Evolutionary conservation across 805 yeast genomes (phyloP).

Genomic region (Ogataea polymorpha): DNA sequence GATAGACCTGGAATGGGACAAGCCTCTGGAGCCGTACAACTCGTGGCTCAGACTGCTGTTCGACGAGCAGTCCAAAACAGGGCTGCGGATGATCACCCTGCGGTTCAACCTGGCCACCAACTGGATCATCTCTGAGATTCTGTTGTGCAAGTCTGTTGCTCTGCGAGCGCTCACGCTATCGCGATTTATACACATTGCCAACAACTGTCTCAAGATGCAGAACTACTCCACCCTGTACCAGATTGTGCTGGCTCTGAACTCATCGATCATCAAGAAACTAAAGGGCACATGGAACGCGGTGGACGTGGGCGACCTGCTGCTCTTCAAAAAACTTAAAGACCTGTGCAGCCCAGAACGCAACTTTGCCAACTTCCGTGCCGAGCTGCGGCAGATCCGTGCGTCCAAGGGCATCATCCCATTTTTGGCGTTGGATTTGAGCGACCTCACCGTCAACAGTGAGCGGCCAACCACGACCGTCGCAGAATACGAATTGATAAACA

Average conservation of each 20-base stretch:
- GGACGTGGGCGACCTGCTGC: conserved; percentile 66
- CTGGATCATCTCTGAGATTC: conserved; percentile 88
- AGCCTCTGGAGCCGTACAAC: conserved; percentile 60
- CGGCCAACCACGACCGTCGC: conserved; percentile 44
- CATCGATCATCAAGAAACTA: conserved; percentile 57
- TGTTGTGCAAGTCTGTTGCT: conserved; percentile 58
- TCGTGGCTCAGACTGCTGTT: conserved; percentile 82
- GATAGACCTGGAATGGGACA: conserved; percentile 71
- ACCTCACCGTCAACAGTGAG: conserved; percentile 71
- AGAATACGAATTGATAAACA: conserved; percentile 56
- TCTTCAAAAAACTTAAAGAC: conserved; percentile 64
- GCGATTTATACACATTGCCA: conserved; percentile 84
- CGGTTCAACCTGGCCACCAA: conserved; percentile 86
- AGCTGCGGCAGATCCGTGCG: conserved; percentile 53
- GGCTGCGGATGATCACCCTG: conserved; percentile 77
- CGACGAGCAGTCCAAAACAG: conserved; percentile 46
- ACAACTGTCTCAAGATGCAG: conserved; percentile 65
- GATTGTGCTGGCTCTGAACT: conserved; percentile 73
- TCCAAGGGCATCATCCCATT: conserved; percentile 85
- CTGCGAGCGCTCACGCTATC: conserved; percentile 71
- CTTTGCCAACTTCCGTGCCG: conserved; percentile 63
- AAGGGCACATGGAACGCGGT: conserved; percentile 72
- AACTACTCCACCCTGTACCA: conserved; percentile 89
- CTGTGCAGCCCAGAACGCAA: conserved; percentile 74
- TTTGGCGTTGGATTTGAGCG: conserved; percentile 80